Evolutionary conservation across 1,139 yeast species (phyloP).

Genomic region (Kodamaea derodonti): DNA sequence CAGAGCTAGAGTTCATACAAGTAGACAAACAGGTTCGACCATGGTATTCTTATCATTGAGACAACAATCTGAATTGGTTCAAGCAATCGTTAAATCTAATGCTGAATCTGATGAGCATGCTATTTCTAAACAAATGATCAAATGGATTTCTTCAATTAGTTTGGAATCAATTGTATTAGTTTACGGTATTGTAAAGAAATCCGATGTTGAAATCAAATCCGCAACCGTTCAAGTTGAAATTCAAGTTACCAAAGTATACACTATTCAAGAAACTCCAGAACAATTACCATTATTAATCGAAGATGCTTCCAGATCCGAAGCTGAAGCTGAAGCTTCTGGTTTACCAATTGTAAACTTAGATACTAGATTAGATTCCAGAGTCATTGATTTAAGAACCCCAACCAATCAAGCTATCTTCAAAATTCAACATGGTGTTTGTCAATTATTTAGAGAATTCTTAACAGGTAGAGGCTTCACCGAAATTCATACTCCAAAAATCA

Average conservation of each 20-base stretch:
- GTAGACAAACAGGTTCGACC: slow-evolving; percentile 95
- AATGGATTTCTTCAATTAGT: slow-evolving; percentile 86
- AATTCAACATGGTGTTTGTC: slow-evolving; percentile 86
- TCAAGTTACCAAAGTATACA: slow-evolving; percentile 65
- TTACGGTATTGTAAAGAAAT: slow-evolving; percentile 77
- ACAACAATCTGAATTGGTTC: slow-evolving; percentile 80
- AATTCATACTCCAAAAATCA: slow-evolving; percentile 91
- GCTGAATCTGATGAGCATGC: slow-evolving; percentile 51
- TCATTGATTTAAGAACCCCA: slow-evolving; percentile 91
- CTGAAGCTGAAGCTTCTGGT: slow-evolving; percentile 88
- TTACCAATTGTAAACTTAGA: slow-evolving; percentile 93
- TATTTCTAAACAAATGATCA: slow-evolving; percentile 92
- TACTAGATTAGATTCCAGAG: slow-evolving; percentile 92
- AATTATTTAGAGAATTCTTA: slow-evolving; percentile 85
- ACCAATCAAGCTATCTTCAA: slow-evolving; percentile 97
- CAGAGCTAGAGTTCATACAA: slow-evolving; percentile 91
- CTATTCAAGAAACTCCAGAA: slow-evolving; percentile 85
- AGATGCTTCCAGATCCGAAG: slow-evolving; percentile 94
- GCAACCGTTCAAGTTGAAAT: slow-evolving; percentile 92
- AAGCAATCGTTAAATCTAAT: slow-evolving; percentile 74
- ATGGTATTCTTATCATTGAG: slow-evolving; percentile 87
- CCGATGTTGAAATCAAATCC: slow-evolving; percentile 82
- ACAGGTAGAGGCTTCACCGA: slow-evolving; percentile 68
- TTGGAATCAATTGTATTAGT: slow-evolving; percentile 91
- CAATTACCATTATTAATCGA: slow-evolving; percentile 91